Evolutionary conservation across 2,329 filamentous ascomycete genomes (phyloP).

Genomic region (Ophiostoma australiae): DNA sequence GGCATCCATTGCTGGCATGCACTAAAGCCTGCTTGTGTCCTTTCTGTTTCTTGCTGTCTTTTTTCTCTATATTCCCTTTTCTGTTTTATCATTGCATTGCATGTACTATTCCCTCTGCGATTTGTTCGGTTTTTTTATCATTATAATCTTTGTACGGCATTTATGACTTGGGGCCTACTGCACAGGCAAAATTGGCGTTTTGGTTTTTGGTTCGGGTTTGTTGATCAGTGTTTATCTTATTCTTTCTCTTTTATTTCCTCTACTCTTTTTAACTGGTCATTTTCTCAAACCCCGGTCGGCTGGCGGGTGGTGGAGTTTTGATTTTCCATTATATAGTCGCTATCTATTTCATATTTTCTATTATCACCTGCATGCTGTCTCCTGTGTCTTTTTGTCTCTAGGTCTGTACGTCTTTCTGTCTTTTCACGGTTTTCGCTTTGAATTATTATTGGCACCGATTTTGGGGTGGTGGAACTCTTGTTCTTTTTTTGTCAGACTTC

Average conservation of each 20-base stretch:
- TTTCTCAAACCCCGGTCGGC: not conserved
- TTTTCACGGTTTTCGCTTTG: not conserved
- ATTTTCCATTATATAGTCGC: not conserved
- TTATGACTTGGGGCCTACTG: conserved; percentile 15
- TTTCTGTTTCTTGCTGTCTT: not conserved
- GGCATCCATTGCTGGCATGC: conserved; percentile 16
- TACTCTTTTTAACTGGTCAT: conserved; percentile 14
- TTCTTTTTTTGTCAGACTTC: not conserved
- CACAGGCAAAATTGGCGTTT: conserved; percentile 9
- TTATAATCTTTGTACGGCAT: conserved; percentile 4
- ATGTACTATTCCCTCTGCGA: conserved; percentile 17
- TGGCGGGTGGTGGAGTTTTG: conserved; percentile 4
- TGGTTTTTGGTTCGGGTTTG: not conserved
- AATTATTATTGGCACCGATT: not conserved
- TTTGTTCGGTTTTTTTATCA: not conserved
- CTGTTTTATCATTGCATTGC: conserved; percentile 3
- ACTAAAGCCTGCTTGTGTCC: not conserved
- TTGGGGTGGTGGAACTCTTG: conserved; percentile 5
- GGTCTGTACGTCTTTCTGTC: not conserved
- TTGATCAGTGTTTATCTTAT: not conserved
- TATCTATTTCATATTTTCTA: not conserved
- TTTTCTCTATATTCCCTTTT: not conserved
- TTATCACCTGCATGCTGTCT: not conserved
- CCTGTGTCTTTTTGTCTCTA: not conserved
- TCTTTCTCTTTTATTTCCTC: conserved; percentile 1